These are phyloP conservation scores for Oehlia diaphana DNA, from an alignment of 192 early-diverging fungal genomes.

Conservation along the genomic window DNA sequence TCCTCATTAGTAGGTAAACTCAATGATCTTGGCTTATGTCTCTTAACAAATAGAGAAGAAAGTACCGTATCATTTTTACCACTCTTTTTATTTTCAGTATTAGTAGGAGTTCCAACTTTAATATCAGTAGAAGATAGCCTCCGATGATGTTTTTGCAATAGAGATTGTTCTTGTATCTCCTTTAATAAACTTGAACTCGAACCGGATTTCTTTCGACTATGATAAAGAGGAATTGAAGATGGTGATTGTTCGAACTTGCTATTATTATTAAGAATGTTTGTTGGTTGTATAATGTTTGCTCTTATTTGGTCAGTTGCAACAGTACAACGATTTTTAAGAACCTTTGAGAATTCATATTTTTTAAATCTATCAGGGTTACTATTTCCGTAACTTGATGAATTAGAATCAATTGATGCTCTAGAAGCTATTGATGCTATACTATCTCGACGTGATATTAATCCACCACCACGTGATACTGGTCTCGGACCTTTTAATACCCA, in stretches of 20 bases:
- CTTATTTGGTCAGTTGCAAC: constrained; percentile 38
- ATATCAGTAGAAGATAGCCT: neutral
- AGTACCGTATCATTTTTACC: neutral
- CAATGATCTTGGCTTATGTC: neutral
- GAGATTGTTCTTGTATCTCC: neutral
- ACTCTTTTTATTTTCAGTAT: neutral
- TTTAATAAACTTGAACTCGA: constrained; percentile 22
- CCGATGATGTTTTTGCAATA: constrained; percentile 9
- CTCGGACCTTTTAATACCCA: constrained; percentile 46
- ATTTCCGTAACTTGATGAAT: neutral
- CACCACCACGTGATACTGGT: constrained; percentile 23
- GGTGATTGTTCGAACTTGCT: neutral
- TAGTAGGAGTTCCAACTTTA: neutral
- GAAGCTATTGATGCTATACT: constrained; percentile 15
- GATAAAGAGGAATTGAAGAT: neutral
- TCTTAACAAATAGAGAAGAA: neutral
- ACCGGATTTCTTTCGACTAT: constrained; percentile 5
- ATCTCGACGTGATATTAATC: constrained; percentile 16
- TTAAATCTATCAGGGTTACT: constrained; percentile 35
- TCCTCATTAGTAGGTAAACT: neutral
- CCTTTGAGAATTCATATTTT: constrained; percentile 43
- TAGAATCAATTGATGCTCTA: constrained; percentile 2
- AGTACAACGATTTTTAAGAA: constrained; percentile 36
- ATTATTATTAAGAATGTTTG: neutral
- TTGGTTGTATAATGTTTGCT: neutral